Evolutionary conservation across 768 basidiomycete species (phyloP), one percentile per base, ranked within the genome.

Genomic region (Lactarius hatsudake): DNA sequence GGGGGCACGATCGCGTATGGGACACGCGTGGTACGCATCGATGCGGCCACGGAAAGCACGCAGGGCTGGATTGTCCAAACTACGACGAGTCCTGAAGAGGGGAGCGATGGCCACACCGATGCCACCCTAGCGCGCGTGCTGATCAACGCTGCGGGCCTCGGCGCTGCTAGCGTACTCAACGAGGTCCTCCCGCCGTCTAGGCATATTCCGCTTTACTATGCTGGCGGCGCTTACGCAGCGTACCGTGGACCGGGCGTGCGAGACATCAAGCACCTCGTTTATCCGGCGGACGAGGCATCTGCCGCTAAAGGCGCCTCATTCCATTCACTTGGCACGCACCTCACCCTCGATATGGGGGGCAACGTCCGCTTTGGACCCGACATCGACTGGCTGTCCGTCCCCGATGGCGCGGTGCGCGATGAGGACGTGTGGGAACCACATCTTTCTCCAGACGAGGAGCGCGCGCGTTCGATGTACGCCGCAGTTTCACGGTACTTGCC

Each of bases 331-430:
- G 96, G 97, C 3, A 96, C 94, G 13, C 97, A 98, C 78, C 81
- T 98, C 30, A 94, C 94, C 32, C 78, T 98, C 53, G 93, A 95
- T 75, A 74, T 98, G 68, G 83, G 89, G 58, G 91, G 92, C 0
- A 89, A 90, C 68, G 83, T 98, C 61, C 85, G 87, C 36, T 98
- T 98, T 76, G 96, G 96, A 0, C 96, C 96, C 5, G 94, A 98
- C 73, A 82, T 97, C 18, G 90, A 97, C 74, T 93, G 92, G 90
- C 81, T 97, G 71, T 79, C 83, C 2, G 86, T 88, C 2, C 83
- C 84, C 30, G 65, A 75, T 6, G 57, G 70, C 26, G 70, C 73
- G 59, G 76, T 82, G 64, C 80, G 82, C 23, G 83, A 85, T 40
- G 77, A 81, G 1, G 90, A 95, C 69, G 95, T 93, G 73, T 97